phyloP scores from a whole-genome alignment of 305 asterid genomes.

The Vinca major region DNA sequence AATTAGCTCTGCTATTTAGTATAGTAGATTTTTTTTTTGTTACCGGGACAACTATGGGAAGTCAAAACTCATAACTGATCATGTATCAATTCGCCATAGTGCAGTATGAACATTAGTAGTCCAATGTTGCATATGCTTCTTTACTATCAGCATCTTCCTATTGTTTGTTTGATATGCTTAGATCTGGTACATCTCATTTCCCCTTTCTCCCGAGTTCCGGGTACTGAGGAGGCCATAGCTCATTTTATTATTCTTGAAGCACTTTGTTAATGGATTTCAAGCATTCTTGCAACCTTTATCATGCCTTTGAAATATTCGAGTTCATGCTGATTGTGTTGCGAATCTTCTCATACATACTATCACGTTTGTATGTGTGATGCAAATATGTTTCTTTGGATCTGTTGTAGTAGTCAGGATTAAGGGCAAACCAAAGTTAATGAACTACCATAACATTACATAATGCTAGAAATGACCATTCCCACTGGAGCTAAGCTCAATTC shows the following conservation, averaged over 20 bases:
- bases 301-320: neutral
- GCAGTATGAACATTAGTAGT: neutral
- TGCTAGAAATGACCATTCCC: constrained; percentile 7
- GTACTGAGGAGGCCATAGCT: neutral
- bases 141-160: neutral
- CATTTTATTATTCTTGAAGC: neutral
- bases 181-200: neutral
- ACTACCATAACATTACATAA: neutral
- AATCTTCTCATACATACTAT: neutral
- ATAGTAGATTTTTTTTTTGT: neutral
- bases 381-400: neutral
- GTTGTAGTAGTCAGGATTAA: neutral
- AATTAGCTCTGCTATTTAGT: neutral
- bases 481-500: constrained; percentile 4
- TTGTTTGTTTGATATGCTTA: neutral
- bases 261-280: neutral
- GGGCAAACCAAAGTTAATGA: neutral
- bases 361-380: too few relatives aligned
- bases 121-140: neutral
- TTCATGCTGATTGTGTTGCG: neutral
- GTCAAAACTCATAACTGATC: neutral
- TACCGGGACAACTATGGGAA: neutral
- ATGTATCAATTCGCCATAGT: neutral
- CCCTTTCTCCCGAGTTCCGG: neutral
- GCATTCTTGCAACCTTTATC: neutral